These are phyloP conservation scores for Stereocaulon alpinum DNA, from an alignment of 495 filamentous ascomycete species.

Conservation along the genomic window DNA sequence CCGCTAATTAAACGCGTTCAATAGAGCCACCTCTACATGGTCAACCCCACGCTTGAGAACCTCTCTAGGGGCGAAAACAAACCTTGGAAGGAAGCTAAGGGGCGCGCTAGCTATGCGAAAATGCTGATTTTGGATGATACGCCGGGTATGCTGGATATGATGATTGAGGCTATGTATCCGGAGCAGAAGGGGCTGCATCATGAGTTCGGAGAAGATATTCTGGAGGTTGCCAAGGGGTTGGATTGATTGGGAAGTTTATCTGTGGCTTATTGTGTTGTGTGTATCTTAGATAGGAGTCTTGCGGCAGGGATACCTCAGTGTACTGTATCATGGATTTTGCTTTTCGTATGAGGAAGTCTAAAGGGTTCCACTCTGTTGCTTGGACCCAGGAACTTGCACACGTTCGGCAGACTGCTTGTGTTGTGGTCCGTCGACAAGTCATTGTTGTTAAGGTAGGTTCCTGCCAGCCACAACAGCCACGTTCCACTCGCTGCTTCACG, in stretches of 20 bases:
- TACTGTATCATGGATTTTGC: too few species aligned
- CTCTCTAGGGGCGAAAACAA: conserved; percentile 12
- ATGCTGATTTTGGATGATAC: conserved; percentile 12
- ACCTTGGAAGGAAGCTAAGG: conserved; percentile 13
- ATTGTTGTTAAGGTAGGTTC: too few species aligned
- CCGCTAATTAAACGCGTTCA: background rate
- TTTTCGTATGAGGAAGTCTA: too few species aligned
- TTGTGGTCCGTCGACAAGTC: too few species aligned
- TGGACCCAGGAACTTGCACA: too few species aligned
- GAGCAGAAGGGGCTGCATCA: conserved; percentile 18
- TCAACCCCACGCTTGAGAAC: conserved; percentile 5
- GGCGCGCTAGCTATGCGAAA: conserved; percentile 5
- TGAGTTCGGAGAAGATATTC: conserved; percentile 19
- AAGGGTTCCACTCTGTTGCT: too few species aligned
- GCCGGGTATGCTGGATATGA: conserved; percentile 15
- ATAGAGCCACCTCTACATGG: conserved; percentile 1
- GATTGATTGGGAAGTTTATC: background rate
- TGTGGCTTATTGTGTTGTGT: background rate
- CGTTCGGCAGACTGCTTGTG: too few species aligned
- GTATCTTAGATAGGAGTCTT: background rate
- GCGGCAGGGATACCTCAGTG: too few species aligned
- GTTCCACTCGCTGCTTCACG: too few species aligned
- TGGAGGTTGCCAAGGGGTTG: conserved; percentile 16
- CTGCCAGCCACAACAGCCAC: too few species aligned
- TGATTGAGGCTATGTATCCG: conserved; percentile 16